Conservation (phyloP, 1,284 basidiomycete species). For the Apiotrichum brassicae region DNA sequence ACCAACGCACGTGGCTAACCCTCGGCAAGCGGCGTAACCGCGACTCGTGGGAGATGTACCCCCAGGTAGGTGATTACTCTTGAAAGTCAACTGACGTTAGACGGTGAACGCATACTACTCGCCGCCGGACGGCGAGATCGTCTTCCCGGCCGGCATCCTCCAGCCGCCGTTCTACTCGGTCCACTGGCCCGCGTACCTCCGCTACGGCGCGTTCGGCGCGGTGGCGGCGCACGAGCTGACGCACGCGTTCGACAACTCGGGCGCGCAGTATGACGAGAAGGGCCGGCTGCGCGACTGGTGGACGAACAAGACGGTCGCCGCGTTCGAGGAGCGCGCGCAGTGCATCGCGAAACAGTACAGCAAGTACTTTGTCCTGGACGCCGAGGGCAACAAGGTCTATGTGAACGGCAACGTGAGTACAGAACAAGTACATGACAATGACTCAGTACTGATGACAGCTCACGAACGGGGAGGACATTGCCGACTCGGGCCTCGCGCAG, state of each 20-base stretch:
- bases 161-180: constrained; percentile 86
- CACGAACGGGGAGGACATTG: constrained; percentile 85
- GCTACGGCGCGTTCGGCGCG: constrained; percentile 84
- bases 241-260: constrained; percentile 91
- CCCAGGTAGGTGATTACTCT: constrained; percentile 18
- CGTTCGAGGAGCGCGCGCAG: constrained; percentile 73
- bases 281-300: constrained; percentile 62
- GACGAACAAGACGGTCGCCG: constrained; percentile 70
- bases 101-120: constrained; percentile 47
- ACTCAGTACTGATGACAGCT: constrained; percentile 17
- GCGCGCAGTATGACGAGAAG: constrained; percentile 54
- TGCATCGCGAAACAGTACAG: constrained; percentile 89
- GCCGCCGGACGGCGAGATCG: constrained; percentile 58
- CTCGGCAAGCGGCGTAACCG: constrained; percentile 67
- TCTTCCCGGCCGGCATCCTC: constrained; percentile 93
- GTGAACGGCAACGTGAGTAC: constrained; percentile 66
- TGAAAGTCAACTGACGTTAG: not conserved
- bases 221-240: constrained; percentile 82
- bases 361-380: constrained; percentile 73
- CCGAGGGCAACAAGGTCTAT: constrained; percentile 71
- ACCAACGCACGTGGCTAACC: constrained; percentile 60
- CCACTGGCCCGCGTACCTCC: constrained; percentile 75
- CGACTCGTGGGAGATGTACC: constrained; percentile 65
- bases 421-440: not conserved
- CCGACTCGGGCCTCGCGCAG: constrained; percentile 76